phyloP scores from a whole-genome alignment of 176 grass and related monocot genomes.

The Ampelocalamus luodianensis region DNA sequence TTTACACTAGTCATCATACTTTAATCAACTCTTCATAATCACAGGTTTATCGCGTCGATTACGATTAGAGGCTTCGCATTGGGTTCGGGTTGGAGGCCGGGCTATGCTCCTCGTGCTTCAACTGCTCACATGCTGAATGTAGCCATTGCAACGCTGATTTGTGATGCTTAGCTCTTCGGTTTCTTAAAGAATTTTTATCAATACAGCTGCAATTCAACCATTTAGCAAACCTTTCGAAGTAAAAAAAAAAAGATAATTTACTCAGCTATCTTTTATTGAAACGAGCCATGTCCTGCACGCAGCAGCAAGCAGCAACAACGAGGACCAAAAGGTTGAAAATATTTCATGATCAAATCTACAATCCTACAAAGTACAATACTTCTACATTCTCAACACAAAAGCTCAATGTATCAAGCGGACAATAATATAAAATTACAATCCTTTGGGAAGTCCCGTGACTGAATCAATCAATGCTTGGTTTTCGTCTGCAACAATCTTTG shows the following conservation, averaged over 20 bases:
- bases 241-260: neutral
- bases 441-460: conserved; percentile 47
- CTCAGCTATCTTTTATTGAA: neutral
- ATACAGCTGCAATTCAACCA: neutral
- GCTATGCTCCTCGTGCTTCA: no score
- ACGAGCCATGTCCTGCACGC: neutral
- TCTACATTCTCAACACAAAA: neutral
- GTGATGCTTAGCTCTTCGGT: no score
- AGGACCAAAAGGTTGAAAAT: neutral
- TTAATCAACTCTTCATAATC: neutral
- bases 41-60: neutral
- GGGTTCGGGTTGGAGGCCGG: no score
- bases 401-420: neutral
- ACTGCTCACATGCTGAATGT: no score
- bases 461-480: conserved; percentile 51
- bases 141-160: no score
- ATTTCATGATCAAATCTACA: conserved; percentile 7
- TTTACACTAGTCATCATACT: neutral
- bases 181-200: neutral
- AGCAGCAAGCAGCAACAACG: neutral
- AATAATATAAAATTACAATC: conserved; percentile 30
- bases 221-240: neutral
- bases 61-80: no score
- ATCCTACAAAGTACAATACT: neutral
- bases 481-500: conserved; percentile 39